phyloP scores from a whole-genome alignment of 441 rosid species.

The Metrosideros polymorpha region DNA sequence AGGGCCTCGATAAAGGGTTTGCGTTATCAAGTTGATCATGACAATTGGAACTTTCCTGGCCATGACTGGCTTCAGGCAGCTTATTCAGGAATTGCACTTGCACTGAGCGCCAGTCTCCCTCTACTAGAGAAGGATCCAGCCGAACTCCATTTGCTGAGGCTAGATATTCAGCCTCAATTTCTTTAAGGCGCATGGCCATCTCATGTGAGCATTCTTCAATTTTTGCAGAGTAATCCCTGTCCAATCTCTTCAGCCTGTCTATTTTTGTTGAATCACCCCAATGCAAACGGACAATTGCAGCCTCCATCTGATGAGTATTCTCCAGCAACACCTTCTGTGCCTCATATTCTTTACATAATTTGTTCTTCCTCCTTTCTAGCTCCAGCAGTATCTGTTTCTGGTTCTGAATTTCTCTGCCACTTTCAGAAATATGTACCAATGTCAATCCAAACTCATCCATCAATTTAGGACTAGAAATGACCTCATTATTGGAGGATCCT shows the following conservation, averaged over 20 bases:
- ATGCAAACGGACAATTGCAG: constrained; percentile 38
- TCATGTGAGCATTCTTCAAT: constrained; percentile 27
- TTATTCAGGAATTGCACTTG: constrained; percentile 18
- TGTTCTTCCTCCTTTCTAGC: constrained; percentile 30
- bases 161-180: constrained; percentile 30
- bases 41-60: neutral
- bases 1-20: neutral
- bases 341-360: constrained; percentile 20
- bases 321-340: constrained; percentile 39
- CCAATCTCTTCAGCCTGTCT: constrained; percentile 43
- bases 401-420: constrained; percentile 38
- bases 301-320: constrained; percentile 25
- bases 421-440: constrained; percentile 33
- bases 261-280: constrained; percentile 16
- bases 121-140: constrained; percentile 34
- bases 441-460: constrained; percentile 15
- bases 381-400: constrained; percentile 27
- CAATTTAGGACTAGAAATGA: constrained; percentile 18
- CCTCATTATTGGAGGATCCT: constrained; percentile 21
- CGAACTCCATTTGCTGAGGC: constrained; percentile 33
- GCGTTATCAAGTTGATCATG: neutral
- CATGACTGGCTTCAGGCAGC: constrained; percentile 9
- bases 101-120: constrained; percentile 43
- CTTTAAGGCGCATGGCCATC: constrained; percentile 22
- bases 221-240: constrained; percentile 29